Base-by-base conservation (phyloP, 306 rosid species). In the Hippophae rhamnoides region DNA sequence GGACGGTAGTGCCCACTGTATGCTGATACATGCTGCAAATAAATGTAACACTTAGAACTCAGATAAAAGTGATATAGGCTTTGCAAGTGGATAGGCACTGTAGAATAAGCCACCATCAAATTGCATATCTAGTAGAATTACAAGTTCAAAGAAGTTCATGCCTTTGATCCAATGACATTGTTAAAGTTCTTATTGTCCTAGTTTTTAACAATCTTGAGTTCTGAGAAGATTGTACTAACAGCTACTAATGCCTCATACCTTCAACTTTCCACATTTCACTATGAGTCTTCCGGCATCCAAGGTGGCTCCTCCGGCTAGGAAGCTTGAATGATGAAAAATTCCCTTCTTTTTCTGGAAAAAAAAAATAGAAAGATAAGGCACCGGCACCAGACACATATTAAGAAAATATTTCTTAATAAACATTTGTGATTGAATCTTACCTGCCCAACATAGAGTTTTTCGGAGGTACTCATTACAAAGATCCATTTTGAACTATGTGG, bases 271-370 rank as follows among this genome's bases (percentile, higher is more conserved):
- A 7, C 65, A 41, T 65, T 73, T 70, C 45, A 57, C 76, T 27
- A 47, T 52, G 18, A 73, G 70, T 60, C 82, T 73, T 27, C 82
- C 79, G 12, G 82, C 79, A 14, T 74, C 70, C 48, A 70, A 52
- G 51, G 82, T 78, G 45, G 79, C 79, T 25, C 76, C 79, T 62
- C 79, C 82, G 2, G 79, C 78, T 54, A 73, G 74, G 76, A 78
- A 78, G 72, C 82, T 78, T 5, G 82, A 78, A 78, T 78, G 82
- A 65, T 78, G 82, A 69, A 78, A 73, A 8, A 14, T 58, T 41
- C 82, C 82, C 59, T 78, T 78, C 76, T 51, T 63, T 58, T 78
- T 69, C 82, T 73, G 69, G 50, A 52, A 56, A 38, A 46, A 38
- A 46, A 14, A n/a, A 5, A 31, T 27, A 61, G 6, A 47, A 13